Evolutionary conservation across 2,329 filamentous ascomycete genomes (phyloP).

Genomic region (Colletotrichum brevisporum): DNA sequence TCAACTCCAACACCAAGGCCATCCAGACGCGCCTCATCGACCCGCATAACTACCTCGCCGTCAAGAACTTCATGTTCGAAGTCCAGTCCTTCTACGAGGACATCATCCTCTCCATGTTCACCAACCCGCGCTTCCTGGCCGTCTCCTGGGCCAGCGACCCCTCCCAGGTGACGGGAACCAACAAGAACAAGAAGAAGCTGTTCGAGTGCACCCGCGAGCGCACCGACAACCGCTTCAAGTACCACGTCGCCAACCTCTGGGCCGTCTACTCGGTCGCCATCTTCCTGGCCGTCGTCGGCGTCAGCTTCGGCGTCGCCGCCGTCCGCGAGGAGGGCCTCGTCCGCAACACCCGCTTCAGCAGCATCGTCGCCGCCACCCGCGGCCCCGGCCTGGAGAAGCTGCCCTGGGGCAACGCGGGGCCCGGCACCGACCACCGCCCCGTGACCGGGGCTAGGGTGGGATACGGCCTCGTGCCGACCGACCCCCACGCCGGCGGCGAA

Average conservation of each 20-base stretch:
- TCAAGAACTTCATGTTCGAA: slow-evolving; percentile 43
- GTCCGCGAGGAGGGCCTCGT: slow-evolving; percentile 51
- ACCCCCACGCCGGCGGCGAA: slow-evolving; percentile 42
- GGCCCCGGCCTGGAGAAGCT: slow-evolving; percentile 53
- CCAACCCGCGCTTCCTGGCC: slow-evolving; percentile 51
- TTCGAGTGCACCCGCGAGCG: slow-evolving; percentile 49
- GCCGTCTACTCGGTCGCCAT: slow-evolving; percentile 52
- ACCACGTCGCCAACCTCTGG: slow-evolving; percentile 51
- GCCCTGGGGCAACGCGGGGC: slow-evolving; percentile 41
- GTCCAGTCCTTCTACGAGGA: slow-evolving; percentile 52
- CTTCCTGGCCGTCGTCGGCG: slow-evolving; percentile 45
- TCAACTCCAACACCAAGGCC: slow-evolving; percentile 49
- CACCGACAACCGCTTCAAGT: slow-evolving; percentile 47
- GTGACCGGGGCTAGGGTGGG: slow-evolving; percentile 36
- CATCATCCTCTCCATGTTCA: slow-evolving; percentile 52
- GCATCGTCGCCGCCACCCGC: slow-evolving; percentile 56
- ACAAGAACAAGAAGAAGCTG: slow-evolving; percentile 41
- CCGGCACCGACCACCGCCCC: slow-evolving; percentile 32
- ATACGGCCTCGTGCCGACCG: slow-evolving; percentile 40
- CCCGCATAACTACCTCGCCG: slow-evolving; percentile 47
- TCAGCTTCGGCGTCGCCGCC: slow-evolving; percentile 49
- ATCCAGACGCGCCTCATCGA: slow-evolving; percentile 58
- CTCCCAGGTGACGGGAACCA: slow-evolving; percentile 40
- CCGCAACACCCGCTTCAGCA: slow-evolving; percentile 55
- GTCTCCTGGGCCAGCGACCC: slow-evolving; percentile 50